Base-by-base conservation (phyloP, 148 eudicot genomes). In the Amaranthus hypochondriacus region DNA sequence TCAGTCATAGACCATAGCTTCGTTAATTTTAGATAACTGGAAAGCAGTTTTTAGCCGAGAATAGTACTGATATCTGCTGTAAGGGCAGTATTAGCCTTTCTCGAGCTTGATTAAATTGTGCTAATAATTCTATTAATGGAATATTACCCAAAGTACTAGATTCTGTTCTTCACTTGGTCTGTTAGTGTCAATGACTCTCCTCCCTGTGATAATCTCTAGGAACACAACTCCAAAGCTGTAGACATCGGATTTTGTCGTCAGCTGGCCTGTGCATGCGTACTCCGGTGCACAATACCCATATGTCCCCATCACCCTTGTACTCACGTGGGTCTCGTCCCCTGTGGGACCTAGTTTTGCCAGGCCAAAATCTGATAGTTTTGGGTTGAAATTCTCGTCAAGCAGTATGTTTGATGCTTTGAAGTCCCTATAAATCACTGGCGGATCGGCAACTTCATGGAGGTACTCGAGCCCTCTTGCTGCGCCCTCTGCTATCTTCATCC, bases 201-300 rank as follows among this genome's bases (percentile, higher is more conserved):
- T 83, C 56, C 97, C 97, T 0, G 92, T 87, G 76, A 92, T 92
- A 44, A 92, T 75, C 83, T 92, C 97, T 74, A 92, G 87, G 62
- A 92, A 89, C 75, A 92, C 95, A 11, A 92, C 97, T 48, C 97
- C 97, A 72, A 89, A 92, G 80, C 97, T 92, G 67, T 92, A 92
- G 11, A 92, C 95, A 55, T 92, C 97, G 6, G 97, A 89, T 46
- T 88, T 92, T 5, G 87, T 81, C 0, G 92, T 85, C 51, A 92
- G 80, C 54, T 86, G 88, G 15, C 97, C 97, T 0, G 96, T 90
- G 43, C 65, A 72, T n/a, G 92, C 96, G 56, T 92, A 92, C 75
- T 92, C 97, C 6, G 97, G 97, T 18, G 97, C 92, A 50, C 97
- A 92, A 49, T 92, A 92, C 18, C 97, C 97, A 43, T 88, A 92